These are phyloP conservation scores for Pistacia atlantica DNA, from an alignment of 345 rosid species.

Conservation along the genomic window DNA sequence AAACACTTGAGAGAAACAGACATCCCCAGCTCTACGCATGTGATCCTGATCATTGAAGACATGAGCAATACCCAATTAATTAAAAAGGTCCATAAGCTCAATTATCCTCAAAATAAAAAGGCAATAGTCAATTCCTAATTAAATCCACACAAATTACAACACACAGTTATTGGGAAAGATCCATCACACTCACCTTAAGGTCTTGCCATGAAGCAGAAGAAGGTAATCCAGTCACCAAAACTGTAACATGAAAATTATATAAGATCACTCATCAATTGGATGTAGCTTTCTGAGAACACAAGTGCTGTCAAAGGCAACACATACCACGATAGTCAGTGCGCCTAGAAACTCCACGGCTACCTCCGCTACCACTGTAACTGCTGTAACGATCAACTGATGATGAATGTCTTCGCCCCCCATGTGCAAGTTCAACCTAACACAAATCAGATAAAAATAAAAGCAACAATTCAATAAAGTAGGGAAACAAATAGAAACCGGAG, in stretches of 20 bases:
- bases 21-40: constrained; percentile 99
- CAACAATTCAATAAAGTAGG: neutral
- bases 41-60: constrained; percentile 63
- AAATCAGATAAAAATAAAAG: neutral
- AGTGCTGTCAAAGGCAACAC: constrained; percentile 13
- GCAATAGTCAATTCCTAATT: neutral
- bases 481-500: neutral
- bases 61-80: neutral
- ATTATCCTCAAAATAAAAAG: neutral
- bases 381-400: constrained; percentile 73
- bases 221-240: constrained; percentile 86
- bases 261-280: constrained; percentile 7
- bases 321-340: constrained; percentile 93
- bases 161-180: neutral
- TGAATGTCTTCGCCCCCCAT: constrained; percentile 75
- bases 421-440: constrained; percentile 89
- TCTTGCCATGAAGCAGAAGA: constrained; percentile 99
- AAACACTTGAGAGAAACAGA: constrained; percentile 91
- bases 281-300: neutral
- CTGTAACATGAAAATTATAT: constrained; percentile 38
- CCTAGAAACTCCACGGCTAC: constrained; percentile 70
- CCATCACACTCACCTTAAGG: constrained; percentile 66
- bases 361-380: constrained; percentile 60
- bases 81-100: neutral
- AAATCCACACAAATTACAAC: neutral